Evolutionary conservation across 2,329 filamentous ascomycete species (phyloP), one percentile per base, ranked within the genome.

Genomic region (Diaporthe sp.): DNA sequence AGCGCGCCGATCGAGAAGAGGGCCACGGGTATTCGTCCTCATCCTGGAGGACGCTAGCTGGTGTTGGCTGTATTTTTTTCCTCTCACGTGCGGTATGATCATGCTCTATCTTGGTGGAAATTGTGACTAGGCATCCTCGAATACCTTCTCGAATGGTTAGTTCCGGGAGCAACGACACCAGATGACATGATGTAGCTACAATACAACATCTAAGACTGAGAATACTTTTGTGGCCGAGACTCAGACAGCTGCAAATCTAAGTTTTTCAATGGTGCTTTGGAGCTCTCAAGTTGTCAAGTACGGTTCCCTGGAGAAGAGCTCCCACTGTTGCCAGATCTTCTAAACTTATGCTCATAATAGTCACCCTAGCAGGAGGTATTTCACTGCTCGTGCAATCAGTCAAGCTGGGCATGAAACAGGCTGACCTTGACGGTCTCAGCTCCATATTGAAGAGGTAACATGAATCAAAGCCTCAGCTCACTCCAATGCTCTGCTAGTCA

Each of bases 1-100:
- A 42, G 31, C 9, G 5, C 55, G 7, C 59, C 51, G n/a, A 9
- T 34, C n/a, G 39, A 34, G 15, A 51, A 51, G 69, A 51, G 51
- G 25, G 17, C 39, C 19, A 57, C 39, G 15, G 69, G 55, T n/a
- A 28, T 51, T 61, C 69, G 55, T 25, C 69, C 69, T 15, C 69
- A 72, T 49, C 69, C 69, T 51, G 69, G 62, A 25, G 31, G 31
- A 25, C 44, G 46, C 22, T 68, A 51, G 31, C 25, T 67, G 31
- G 22, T 12, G 25, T 25, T 12, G 28, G 31, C 19, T n/a, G 37
- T 1, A 39, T 58, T 13, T n/a, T n/a, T 58, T 8, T 58, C 39
- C 13, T 31, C 17, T 62, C 6, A 10, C 10, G 13, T 19, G 59
- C 9, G 13, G 17, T 34, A 17, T 13, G 13, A 22, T 59, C 57